Conservation (phyloP, 805 yeast species). For the Wickerhamomyces bisporus region DNA sequence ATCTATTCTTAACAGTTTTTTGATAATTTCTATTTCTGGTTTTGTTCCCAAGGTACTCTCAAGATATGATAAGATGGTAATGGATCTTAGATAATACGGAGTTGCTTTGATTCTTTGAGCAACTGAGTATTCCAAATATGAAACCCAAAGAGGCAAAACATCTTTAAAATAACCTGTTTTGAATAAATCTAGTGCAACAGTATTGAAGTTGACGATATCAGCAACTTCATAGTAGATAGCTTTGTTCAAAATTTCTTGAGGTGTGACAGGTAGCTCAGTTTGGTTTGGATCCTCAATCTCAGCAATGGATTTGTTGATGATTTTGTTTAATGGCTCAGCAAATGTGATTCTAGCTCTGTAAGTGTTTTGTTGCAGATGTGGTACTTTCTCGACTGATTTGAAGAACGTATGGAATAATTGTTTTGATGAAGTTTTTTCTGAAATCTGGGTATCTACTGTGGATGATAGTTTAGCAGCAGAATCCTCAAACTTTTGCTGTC, state of each 20-base stretch:
- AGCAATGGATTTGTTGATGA: constrained; percentile 12
- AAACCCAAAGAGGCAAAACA: constrained; percentile 20
- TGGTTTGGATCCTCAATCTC: constrained; percentile 13
- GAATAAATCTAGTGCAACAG: constrained; percentile 11
- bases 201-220: constrained; percentile 6
- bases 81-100: not conserved
- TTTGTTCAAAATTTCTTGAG: constrained; percentile 18
- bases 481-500: not conserved
- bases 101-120: constrained; percentile 1
- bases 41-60: constrained; percentile 7
- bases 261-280: constrained; percentile 13
- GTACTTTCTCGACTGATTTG: constrained; percentile 1
- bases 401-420: constrained; percentile 6
- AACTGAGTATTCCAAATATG: constrained; percentile 16
- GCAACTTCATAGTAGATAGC: constrained; percentile 16
- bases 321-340: not conserved
- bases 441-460: not conserved
- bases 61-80: constrained; percentile 15
- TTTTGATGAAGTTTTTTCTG: constrained; percentile 4
- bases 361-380: constrained; percentile 1
- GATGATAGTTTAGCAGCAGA: not conserved
- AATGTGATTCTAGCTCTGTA: constrained; percentile 1
- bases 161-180: constrained; percentile 10
- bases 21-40: constrained; percentile 9
- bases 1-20: constrained; percentile 12